Conservation (phyloP, 768 basidiomycete species). For the Boletellus emodensis region DNA sequence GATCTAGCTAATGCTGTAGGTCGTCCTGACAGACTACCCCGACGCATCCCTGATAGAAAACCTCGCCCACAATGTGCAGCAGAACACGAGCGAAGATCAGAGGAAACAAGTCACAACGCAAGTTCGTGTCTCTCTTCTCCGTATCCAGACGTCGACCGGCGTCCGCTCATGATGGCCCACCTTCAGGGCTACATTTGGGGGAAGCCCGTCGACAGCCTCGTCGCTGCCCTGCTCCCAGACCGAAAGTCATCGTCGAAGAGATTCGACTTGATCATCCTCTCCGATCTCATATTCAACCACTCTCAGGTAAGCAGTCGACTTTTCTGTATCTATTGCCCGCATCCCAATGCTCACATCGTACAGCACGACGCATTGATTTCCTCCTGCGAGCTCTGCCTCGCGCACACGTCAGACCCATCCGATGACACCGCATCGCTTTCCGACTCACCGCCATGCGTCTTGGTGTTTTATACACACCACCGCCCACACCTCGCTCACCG, state of each 20-base stretch:
- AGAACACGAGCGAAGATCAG: conserved; percentile 43
- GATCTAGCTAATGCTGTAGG: conserved; percentile 38
- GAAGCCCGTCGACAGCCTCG: conserved; percentile 35
- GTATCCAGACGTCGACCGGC: conserved; percentile 23
- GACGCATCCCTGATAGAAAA: conserved; percentile 74
- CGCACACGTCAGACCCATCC: conserved; percentile 18
- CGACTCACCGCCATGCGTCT: conserved; percentile 39
- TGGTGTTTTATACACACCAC: conserved; percentile 90
- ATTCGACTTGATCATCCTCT: conserved; percentile 83
- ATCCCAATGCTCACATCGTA: neutral
- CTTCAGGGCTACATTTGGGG: conserved; percentile 84
- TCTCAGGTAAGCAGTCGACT: conserved; percentile 56
- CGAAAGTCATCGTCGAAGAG: conserved; percentile 19
- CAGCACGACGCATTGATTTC: conserved; percentile 80
- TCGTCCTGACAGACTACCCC: conserved; percentile 91
- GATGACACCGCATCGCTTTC: conserved; percentile 1
- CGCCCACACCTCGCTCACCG: conserved; percentile 77
- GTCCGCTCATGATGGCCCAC: neutral
- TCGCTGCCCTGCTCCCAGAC: conserved; percentile 26
- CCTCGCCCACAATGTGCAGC: conserved; percentile 59
- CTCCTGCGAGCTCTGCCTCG: conserved; percentile 55
- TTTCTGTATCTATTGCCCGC: neutral
- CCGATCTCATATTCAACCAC: conserved; percentile 93
- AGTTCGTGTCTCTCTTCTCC: conserved; percentile 27
- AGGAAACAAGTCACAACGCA: conserved; percentile 28